Evolutionary conservation across 345 rosid genomes (phyloP).

Genomic region (Aethionema arabicum): DNA sequence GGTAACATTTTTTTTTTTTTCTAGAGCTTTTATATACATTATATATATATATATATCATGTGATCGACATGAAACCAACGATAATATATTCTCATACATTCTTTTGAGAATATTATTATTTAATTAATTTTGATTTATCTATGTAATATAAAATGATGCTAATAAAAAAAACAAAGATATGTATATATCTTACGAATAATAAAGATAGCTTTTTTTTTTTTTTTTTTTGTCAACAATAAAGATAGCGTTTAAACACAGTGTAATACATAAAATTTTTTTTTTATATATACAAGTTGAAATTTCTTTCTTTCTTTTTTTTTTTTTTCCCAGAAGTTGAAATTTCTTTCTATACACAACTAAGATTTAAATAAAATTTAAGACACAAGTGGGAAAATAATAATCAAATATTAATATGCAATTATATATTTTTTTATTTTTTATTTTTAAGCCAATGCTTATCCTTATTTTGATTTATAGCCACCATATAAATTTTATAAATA

Average conservation of each 20-base stretch:
- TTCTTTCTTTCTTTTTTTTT: too few relatives aligned
- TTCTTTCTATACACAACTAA: neutral
- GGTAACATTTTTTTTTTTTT: too few relatives aligned
- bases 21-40: too few relatives aligned
- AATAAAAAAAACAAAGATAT: too few relatives aligned
- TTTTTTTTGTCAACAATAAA: too few relatives aligned
- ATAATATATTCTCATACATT: constrained; percentile 7
- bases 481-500: too few relatives aligned
- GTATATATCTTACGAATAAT: too few relatives aligned
- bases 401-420: neutral
- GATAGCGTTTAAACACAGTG: constrained; percentile 23
- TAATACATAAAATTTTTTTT: constrained; percentile 5
- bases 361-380: neutral
- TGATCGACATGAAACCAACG: constrained; percentile 21
- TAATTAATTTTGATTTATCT: neutral
- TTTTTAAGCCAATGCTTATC: neutral
- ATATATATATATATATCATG: constrained; percentile 13
- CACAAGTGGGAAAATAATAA: constrained; percentile 17
- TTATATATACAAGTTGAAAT: neutral
- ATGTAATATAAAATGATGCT: too few relatives aligned
- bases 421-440: neutral
- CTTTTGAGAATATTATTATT: neutral
- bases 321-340: constrained; percentile 24
- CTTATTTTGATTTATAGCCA: neutral
- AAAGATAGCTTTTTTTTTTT: too few relatives aligned